Conservation (phyloP, 768 basidiomycete species). For the Russula compacta region DNA sequence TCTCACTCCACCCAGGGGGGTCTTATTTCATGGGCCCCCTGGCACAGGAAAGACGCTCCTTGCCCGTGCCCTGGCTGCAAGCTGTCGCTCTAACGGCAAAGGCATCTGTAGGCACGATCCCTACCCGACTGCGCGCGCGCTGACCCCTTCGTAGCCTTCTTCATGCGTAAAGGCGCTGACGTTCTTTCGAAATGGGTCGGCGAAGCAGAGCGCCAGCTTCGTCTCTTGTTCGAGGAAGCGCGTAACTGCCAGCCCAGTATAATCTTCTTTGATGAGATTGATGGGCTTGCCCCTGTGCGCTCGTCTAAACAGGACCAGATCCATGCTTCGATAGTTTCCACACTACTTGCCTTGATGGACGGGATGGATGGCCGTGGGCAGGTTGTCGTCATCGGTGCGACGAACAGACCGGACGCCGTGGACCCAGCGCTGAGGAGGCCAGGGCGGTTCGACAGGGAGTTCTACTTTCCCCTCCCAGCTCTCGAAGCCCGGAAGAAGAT, state of each 20-base stretch:
- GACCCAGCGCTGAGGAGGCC: slow-evolving; percentile 92
- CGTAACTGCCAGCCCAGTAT: slow-evolving; percentile 87
- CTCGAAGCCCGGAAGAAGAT: slow-evolving; percentile 83
- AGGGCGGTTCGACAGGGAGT: slow-evolving; percentile 94
- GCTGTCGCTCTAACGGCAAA: slow-evolving; percentile 76
- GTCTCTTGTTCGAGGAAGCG: slow-evolving; percentile 94
- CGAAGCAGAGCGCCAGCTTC: slow-evolving; percentile 92
- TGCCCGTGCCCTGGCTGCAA: slow-evolving; percentile 89
- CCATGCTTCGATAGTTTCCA: slow-evolving; percentile 95
- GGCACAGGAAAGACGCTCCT: slow-evolving; percentile 97
- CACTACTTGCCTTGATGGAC: slow-evolving; percentile 94
- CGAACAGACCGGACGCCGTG: slow-evolving; percentile 95
- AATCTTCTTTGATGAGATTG: slow-evolving; percentile 99
- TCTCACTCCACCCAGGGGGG: slow-evolving; percentile 92
- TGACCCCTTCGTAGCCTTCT: slow-evolving; percentile 60
- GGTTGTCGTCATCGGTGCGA: slow-evolving; percentile 96
- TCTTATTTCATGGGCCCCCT: slow-evolving; percentile 95
- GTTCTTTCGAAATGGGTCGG: slow-evolving; percentile 99
- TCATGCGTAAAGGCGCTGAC: slow-evolving; percentile 99
- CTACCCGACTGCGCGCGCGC: neutral
- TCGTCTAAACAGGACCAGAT: slow-evolving; percentile 99
- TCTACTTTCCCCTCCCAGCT: slow-evolving; percentile 90
- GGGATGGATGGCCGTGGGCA: slow-evolving; percentile 99
- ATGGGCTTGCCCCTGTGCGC: slow-evolving; percentile 94
- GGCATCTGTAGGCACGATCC: slow-evolving; percentile 64